These are phyloP conservation scores for Tulasnella sp. DNA, from an alignment of 768 basidiomycete species.

Conservation along the genomic window DNA sequence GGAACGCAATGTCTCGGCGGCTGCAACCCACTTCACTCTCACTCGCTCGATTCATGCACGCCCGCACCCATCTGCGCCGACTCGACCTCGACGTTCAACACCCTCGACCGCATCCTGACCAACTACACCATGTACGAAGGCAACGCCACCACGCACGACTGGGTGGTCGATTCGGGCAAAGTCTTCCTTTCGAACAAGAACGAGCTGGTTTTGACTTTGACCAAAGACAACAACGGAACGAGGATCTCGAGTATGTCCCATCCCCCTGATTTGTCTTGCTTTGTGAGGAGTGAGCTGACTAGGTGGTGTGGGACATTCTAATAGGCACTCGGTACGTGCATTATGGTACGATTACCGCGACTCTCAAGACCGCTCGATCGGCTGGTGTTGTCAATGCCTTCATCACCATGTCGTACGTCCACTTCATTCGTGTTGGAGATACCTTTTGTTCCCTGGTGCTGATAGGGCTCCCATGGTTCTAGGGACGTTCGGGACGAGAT, in stretches of 20 bases:
- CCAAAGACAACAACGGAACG: conserved; percentile 73
- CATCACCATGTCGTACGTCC: conserved; percentile 69
- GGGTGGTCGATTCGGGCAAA: conserved; percentile 60
- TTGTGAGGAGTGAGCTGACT: neutral
- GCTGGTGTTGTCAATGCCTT: conserved; percentile 45
- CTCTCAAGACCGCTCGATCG: conserved; percentile 57
- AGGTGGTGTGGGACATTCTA: neutral
- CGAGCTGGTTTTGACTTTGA: conserved; percentile 69
- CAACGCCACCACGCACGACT: conserved; percentile 47
- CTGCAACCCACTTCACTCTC: conserved; percentile 77
- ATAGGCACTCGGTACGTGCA: conserved; percentile 75
- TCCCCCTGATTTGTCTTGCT: neutral
- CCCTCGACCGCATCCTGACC: conserved; percentile 65
- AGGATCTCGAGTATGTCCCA: conserved; percentile 53
- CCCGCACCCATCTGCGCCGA: conserved; percentile 74
- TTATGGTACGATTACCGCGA: conserved; percentile 75
- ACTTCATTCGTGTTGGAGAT: conserved; percentile 54
- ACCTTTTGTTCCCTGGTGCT: neutral
- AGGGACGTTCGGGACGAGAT: conserved; percentile 58
- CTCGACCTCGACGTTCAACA: conserved; percentile 62
- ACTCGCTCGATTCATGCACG: conserved; percentile 64
- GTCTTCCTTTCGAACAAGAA: conserved; percentile 52
- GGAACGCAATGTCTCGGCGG: conserved; percentile 67
- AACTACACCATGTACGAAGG: conserved; percentile 73
- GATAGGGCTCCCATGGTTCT: neutral